A percentile compares a stretch with the other conserved stretches of the same genome.
These are phyloP conservation scores for Hordeum vulgare DNA, from an alignment of 176 grass and related monocot genomes.

Conservation along the genomic window MorexV3_pseudomolecules_assembly NC_058523.1:498544759-498545258, in stretches of 20 bases:
- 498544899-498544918: background rate
- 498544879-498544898: background rate
- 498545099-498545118: background rate
- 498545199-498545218: background rate
- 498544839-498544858: background rate
- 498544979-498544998: too few relatives aligned
- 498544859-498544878: background rate
- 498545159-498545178: background rate
- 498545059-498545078: background rate
- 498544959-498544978: background rate
- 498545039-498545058: background rate
- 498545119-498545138: background rate
- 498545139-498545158: background rate
- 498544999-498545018: too few relatives aligned
- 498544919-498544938: background rate
- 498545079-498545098: background rate
- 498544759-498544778: background rate
- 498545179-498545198: background rate
- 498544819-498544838: slow-evolving; percentile 13
- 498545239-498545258: too few relatives aligned
- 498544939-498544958: background rate
- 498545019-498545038: too few relatives aligned
- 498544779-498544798: too few relatives aligned
- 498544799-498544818: background rate
- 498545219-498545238: background rate